Conservation (phyloP, 1,139 yeast genomes). For the Zygosaccharomyces pseudobailii region DNA sequence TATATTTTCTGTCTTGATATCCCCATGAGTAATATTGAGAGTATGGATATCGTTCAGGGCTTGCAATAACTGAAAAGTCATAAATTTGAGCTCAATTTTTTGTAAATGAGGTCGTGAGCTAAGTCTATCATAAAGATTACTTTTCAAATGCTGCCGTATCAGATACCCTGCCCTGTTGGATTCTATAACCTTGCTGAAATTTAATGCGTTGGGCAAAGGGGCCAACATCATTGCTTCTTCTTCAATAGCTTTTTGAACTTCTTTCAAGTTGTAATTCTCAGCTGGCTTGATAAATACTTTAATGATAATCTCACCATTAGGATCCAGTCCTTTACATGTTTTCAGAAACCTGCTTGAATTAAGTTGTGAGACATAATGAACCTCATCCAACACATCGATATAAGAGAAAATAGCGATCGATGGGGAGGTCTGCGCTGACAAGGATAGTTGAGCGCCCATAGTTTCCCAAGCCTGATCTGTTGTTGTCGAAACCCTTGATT, state of each 20-base stretch:
- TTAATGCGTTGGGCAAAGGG: conserved; percentile 58
- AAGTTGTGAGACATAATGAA: conserved; percentile 68
- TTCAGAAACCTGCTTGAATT: conserved; percentile 80
- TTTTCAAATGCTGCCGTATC: conserved; percentile 72
- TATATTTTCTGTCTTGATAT: conserved; percentile 83
- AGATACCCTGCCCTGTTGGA: conserved; percentile 91
- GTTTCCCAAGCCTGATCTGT: neutral
- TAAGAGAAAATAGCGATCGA: conserved; percentile 91
- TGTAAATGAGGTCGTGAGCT: conserved; percentile 86
- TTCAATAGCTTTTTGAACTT: conserved; percentile 19
- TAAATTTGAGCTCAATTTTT: conserved; percentile 75
- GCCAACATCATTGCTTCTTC: conserved; percentile 36
- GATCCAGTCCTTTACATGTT: conserved; percentile 72
- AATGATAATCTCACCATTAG: conserved; percentile 67
- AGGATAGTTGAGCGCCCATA: conserved; percentile 86
- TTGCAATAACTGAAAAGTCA: conserved; percentile 70
- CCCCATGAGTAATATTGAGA: conserved; percentile 72
- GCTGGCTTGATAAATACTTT: conserved; percentile 79
- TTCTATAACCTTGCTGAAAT: conserved; percentile 71
- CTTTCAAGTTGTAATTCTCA: conserved; percentile 37
- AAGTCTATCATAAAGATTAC: conserved; percentile 78
- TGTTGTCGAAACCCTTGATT: neutral
- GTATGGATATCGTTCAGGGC: conserved; percentile 62
- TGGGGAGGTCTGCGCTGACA: conserved; percentile 84
- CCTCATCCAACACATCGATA: conserved; percentile 66